Evolutionary conservation across 2,329 filamentous ascomycete genomes (phyloP), one percentile per base, ranked within the genome.

Genomic region (Monosporascus sp.): DNA sequence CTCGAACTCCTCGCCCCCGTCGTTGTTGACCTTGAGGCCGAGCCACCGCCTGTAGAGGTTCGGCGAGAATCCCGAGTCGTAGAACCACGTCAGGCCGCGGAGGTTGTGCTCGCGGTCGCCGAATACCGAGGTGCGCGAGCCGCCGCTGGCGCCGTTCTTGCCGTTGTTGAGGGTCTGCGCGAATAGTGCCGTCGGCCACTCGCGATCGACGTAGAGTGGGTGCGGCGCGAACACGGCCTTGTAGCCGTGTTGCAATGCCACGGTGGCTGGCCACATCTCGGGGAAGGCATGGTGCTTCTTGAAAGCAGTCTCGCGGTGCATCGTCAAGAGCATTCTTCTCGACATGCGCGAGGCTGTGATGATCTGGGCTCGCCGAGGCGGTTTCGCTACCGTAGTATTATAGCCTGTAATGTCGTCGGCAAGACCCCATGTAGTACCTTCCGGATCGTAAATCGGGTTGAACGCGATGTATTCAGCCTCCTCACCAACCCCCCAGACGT

Each of bases 381-480:
- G 79, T 60, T 86, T 80, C 78, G 76, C 44, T 76, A 72, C 53
- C 75, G 79, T 79, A 51, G 78, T 80, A 71, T 94, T 90, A 69
- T 90, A 91, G 6, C 90, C 88, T 0, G 90, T 95, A 60, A 96
- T 90, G 66, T 96, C 88, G 51, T 93, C 86, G 25, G 80, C 79
- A 6, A 93, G 84, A 18, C 86, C 74, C 93, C 93, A 97, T 0
- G 83, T 89, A 1, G 92, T 97, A 55, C 88, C 84, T 38, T 90
- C 85, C 0, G 93, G 92, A 65, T 97, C 88, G 72, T 93, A 97
- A 57, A 97, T 84, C 9, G 93, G 93, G 65, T 92, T 94, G 56
- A 97, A 84, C 0, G 91, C 90, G 65, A 97, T 93, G 60, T 95
- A 82, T 68, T 97, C 93, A 11, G 93, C 91, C 54, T 95, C 88